Evolutionary conservation across 2,329 filamentous ascomycete species (phyloP).

Genomic region (Conoideocrella luteorostrata): DNA sequence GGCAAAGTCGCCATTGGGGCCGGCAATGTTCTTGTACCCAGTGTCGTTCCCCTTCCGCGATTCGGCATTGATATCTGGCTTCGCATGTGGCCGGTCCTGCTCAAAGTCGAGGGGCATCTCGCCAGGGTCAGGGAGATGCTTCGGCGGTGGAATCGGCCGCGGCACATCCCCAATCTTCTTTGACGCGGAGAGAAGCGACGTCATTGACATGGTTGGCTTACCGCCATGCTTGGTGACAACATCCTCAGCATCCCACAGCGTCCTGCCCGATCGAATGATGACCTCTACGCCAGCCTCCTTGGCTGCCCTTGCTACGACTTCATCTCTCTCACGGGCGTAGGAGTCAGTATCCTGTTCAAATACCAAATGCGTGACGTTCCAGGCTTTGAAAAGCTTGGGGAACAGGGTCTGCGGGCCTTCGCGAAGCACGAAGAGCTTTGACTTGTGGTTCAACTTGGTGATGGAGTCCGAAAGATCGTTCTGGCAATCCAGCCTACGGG

Average conservation of each 20-base stretch:
- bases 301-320: constrained; percentile 51
- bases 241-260: constrained; percentile 67
- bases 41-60: constrained; percentile 48
- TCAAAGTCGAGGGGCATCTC: constrained; percentile 53
- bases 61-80: constrained; percentile 54
- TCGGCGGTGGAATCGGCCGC: constrained; percentile 54
- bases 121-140: constrained; percentile 56
- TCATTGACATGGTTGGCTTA: constrained; percentile 69
- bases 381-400: constrained; percentile 65
- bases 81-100: constrained; percentile 42
- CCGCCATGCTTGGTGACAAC: constrained; percentile 58
- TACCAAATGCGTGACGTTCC: constrained; percentile 68
- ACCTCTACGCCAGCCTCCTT: constrained; percentile 61
- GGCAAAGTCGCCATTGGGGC: constrained; percentile 61
- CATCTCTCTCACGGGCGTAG: constrained; percentile 61
- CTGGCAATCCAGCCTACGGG: constrained; percentile 61
- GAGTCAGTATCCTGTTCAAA: constrained; percentile 76
- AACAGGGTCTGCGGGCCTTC: constrained; percentile 67
- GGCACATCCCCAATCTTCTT: constrained; percentile 56
- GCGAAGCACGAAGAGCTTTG: constrained; percentile 64
- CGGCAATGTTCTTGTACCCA: constrained; percentile 55
- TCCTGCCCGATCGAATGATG: constrained; percentile 57
- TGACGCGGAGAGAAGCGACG: constrained; percentile 58
- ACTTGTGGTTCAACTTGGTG: constrained; percentile 61
- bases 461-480: constrained; percentile 62